A percentile compares a stretch with the other conserved stretches of the same genome.
phyloP scores from a whole-genome alignment of 2,329 filamentous ascomycete species.

The Diaporthe eres region DNA sequence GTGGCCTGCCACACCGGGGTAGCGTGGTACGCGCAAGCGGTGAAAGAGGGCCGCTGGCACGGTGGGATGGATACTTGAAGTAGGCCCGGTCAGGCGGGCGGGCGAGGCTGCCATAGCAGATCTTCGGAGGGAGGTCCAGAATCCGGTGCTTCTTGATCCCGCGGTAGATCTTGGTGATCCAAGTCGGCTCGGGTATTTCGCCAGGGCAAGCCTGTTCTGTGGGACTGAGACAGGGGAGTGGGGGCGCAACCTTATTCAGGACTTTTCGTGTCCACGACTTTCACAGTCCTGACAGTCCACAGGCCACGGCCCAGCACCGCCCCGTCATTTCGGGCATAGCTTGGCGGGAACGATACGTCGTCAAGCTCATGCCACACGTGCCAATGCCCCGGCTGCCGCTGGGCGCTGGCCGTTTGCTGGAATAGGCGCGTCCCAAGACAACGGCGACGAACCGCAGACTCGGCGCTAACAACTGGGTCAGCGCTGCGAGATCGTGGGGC shows the following conservation, averaged over 20 bases:
- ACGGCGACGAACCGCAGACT: constrained; percentile 8
- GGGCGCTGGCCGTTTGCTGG: constrained; percentile 16
- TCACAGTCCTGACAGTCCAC: constrained; percentile 7
- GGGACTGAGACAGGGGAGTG: constrained; percentile 29
- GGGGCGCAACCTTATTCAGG: constrained; percentile 42
- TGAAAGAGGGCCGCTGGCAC: constrained; percentile 15
- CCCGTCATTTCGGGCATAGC: constrained; percentile 33
- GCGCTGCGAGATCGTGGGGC: constrained; percentile 25
- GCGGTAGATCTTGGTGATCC: constrained; percentile 36
- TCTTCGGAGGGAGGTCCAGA: background rate
- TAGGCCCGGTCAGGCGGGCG: background rate
- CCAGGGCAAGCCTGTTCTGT: constrained; percentile 36
- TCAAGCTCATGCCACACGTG: constrained; percentile 26
- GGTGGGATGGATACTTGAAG: background rate
- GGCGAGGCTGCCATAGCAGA: constrained; percentile 4
- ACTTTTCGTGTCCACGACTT: constrained; percentile 27
- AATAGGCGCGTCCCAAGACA: constrained; percentile 11
- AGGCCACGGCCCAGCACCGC: constrained; percentile 30
- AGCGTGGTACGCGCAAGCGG: constrained; percentile 26
- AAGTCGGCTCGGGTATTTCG: constrained; percentile 24
- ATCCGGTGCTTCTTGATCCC: constrained; percentile 32
- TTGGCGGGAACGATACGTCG: constrained; percentile 24
- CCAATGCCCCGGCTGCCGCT: constrained; percentile 14
- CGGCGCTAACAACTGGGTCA: background rate
- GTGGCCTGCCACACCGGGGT: constrained; percentile 22